Percentiles rank a stretch among this genome's conserved stretches.
Evolutionary conservation across 177 flowering plant species (phyloP).

Genomic region (Vitis hybrid): DNA sequence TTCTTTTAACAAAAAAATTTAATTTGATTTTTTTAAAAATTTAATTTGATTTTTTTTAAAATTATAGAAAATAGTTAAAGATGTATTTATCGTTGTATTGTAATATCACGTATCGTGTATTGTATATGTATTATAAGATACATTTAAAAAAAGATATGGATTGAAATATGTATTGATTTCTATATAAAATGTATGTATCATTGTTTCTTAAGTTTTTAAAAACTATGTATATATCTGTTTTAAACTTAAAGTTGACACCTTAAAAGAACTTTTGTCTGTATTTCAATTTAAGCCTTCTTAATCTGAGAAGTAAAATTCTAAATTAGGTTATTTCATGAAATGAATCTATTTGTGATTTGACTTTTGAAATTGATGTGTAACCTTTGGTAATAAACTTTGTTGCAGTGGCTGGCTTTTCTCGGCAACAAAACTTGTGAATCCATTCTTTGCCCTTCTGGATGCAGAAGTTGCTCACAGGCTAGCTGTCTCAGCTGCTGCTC

Average conservation of each 20-base stretch:
- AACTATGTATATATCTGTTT: background rate
- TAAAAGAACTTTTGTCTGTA: background rate
- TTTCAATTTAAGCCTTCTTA: background rate
- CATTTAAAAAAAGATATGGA: too few species aligned
- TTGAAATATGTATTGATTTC: too few species aligned
- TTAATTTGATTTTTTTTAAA: too few species aligned
- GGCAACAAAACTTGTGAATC: conserved; percentile 94
- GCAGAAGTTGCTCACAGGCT: conserved; percentile 84
- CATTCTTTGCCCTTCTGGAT: conserved; percentile 88
- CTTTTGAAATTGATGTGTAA: background rate
- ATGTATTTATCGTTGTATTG: too few species aligned
- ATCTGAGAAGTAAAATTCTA: background rate
- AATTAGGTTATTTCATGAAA: background rate
- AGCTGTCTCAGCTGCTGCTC: conserved; percentile 89
- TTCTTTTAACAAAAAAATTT: too few species aligned
- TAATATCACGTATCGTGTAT: too few species aligned
- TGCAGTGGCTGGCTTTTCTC: conserved; percentile 97
- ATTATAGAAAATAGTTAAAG: too few species aligned
- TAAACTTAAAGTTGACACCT: background rate
- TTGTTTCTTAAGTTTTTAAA: too few species aligned
- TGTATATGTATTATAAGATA: too few species aligned
- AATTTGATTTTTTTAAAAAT: too few species aligned
- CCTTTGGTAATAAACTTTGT: conserved; percentile 9
- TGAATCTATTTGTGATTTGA: background rate
- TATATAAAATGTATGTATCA: too few species aligned